phyloP scores from a whole-genome alignment of 73 alveolate species.

The Paramecium caudatum region DNA sequence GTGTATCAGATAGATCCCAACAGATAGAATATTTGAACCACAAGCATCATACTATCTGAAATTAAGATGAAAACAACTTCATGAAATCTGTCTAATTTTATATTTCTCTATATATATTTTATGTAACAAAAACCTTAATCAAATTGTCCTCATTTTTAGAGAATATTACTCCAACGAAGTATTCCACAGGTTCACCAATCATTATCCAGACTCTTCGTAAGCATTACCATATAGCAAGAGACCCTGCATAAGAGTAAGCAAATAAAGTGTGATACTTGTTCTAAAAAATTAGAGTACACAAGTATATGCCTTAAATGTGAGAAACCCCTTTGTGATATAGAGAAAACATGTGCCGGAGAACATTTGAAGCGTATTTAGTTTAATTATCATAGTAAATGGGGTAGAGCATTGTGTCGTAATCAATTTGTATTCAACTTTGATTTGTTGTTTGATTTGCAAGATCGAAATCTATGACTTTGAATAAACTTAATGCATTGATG shows the following conservation, averaged over 20 bases:
- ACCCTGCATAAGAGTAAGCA: background rate
- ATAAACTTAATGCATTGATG: background rate
- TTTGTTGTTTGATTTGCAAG: conserved; percentile 27
- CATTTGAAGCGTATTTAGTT: background rate
- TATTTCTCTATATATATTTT: too few species aligned
- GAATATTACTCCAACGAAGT: conserved; percentile 22
- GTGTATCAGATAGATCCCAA: too few species aligned
- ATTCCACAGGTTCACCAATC: background rate
- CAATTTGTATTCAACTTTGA: conserved; percentile 40
- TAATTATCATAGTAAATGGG: background rate
- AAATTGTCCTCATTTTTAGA: conserved; percentile 40
- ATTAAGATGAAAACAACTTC: too few species aligned
- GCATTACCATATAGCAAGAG: background rate
- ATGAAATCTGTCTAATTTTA: too few species aligned
- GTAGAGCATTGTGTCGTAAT: conserved; percentile 47
- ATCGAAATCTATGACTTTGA: conserved; percentile 59
- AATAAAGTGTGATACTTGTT: conserved; percentile 20
- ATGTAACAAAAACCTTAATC: conserved; percentile 6
- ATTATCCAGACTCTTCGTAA: background rate
- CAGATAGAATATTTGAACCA: too few species aligned
- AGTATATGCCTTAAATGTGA: conserved; percentile 57
- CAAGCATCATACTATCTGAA: too few species aligned
- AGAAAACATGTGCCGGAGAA: conserved; percentile 8
- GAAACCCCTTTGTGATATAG: conserved; percentile 26
- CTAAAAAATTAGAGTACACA: conserved; percentile 13